A percentile compares a stretch with the other conserved stretches of the same genome.
These are phyloP conservation scores for Cenchrus americanus DNA, from an alignment of 176 grass and related monocot genomes.

Conservation along the genomic window DNA sequence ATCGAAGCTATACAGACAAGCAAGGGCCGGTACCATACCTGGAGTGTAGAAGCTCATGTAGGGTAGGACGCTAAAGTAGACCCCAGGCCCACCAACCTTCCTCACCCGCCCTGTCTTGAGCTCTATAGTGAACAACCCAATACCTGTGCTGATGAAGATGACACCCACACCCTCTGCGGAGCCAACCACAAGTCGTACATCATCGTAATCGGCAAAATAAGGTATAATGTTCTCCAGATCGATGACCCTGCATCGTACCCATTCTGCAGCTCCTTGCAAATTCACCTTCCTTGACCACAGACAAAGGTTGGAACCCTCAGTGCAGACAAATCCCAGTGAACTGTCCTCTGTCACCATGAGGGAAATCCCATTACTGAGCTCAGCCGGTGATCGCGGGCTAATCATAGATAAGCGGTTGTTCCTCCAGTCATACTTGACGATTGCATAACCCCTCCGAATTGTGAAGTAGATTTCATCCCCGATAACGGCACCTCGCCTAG, in stretches of 20 bases:
- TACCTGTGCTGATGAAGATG: background rate
- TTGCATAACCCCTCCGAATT: background rate
- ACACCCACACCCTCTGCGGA: background rate
- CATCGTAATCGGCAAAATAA: too few species aligned
- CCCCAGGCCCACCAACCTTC: background rate
- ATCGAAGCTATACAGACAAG: background rate
- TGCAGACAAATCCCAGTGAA: background rate
- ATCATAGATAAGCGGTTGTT: background rate
- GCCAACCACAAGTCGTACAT: background rate
- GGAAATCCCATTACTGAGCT: background rate
- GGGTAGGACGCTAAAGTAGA: background rate
- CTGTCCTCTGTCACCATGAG: slow-evolving; percentile 4
- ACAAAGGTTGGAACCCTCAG: background rate
- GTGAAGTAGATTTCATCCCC: background rate
- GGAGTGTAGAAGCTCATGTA: slow-evolving; percentile 2
- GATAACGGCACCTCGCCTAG: background rate
- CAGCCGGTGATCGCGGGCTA: background rate
- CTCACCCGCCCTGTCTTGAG: background rate
- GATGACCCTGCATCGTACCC: background rate
- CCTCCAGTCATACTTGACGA: background rate
- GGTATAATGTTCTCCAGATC: background rate
- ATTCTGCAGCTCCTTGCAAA: background rate
- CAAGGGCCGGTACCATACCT: background rate
- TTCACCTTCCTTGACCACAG: background rate
- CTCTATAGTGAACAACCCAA: background rate